Percentiles rank a stretch among this genome's conserved stretches.
These are phyloP conservation scores for Myrica gale DNA, from an alignment of 306 rosid genomes.

Conservation along the genomic window DNA sequence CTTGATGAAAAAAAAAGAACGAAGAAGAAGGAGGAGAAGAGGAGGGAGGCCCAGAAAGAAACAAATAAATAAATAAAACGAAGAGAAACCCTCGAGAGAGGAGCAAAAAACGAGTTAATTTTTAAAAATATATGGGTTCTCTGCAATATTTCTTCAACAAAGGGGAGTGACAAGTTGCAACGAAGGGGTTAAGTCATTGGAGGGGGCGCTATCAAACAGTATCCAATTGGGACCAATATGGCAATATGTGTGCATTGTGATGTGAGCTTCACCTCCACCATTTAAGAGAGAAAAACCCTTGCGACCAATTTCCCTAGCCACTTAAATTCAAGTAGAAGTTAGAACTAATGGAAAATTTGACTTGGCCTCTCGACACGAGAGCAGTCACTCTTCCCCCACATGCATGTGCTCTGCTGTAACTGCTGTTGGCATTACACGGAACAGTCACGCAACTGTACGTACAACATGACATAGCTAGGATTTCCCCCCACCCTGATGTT, in stretches of 20 bases:
- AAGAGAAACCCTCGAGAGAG: neutral
- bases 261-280: constrained; percentile 17
- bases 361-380: constrained; percentile 26
- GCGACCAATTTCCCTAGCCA: constrained; percentile 26
- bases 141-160: neutral
- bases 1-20: neutral
- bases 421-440: constrained; percentile 35
- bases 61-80: too few species aligned
- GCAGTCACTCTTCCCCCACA: constrained; percentile 40
- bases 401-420: constrained; percentile 47
- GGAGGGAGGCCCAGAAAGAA: neutral
- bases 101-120: too few species aligned
- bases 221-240: constrained; percentile 27
- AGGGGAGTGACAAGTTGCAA: constrained; percentile 11
- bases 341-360: constrained; percentile 4
- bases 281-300: constrained; percentile 9
- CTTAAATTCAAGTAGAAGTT: neutral
- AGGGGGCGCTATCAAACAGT: neutral
- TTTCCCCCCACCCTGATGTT: constrained; percentile 11
- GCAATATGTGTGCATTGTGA: neutral
- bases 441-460: constrained; percentile 48
- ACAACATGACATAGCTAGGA: constrained; percentile 33
- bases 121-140: neutral
- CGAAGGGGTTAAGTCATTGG: constrained; percentile 3
- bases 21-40: neutral